Evolutionary conservation across 371 early-diverging fungal genomes (phyloP).

Genomic region (Syncephalastrum monosporum): DNA sequence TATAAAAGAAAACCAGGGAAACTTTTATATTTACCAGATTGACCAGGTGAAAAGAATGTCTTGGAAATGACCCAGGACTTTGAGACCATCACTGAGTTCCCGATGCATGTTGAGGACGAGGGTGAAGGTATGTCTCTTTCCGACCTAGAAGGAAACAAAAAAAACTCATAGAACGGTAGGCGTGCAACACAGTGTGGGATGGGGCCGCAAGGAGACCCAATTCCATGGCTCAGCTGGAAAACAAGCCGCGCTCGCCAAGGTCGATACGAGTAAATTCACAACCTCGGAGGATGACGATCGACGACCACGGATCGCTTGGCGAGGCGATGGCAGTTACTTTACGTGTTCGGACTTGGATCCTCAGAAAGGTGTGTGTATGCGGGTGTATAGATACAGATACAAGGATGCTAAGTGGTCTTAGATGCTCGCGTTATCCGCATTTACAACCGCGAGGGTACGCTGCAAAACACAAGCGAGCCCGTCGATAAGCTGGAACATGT

Average conservation of each 20-base stretch:
- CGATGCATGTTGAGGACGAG: conserved; percentile 61
- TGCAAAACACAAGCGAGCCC: conserved; percentile 80
- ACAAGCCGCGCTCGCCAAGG: conserved; percentile 61
- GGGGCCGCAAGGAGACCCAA: conserved; percentile 97
- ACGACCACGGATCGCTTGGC: conserved; percentile 81
- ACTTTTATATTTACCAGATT: not conserved
- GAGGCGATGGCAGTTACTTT: conserved; percentile 89
- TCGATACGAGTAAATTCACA: conserved; percentile 50
- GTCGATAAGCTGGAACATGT: conserved; percentile 81
- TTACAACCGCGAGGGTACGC: conserved; percentile 82
- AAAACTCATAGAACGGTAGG: conserved; percentile 31
- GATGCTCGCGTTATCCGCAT: conserved; percentile 73
- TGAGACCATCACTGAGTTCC: conserved; percentile 83
- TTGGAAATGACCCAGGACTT: conserved; percentile 93
- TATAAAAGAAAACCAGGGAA: not conserved
- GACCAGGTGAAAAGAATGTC: conserved; percentile 67
- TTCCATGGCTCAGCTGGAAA: conserved; percentile 95
- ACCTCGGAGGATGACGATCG: conserved; percentile 77
- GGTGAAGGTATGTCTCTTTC: conserved; percentile 58
- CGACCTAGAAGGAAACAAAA: no score
- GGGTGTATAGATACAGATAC: not conserved
- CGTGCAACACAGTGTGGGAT: conserved; percentile 84
- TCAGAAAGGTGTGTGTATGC: conserved; percentile 37
- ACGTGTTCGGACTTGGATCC: conserved; percentile 68
- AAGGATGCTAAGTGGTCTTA: conserved; percentile 2